Conservation (phyloP, 768 basidiomycete genomes). For the Boletus sensibilis region DNA sequence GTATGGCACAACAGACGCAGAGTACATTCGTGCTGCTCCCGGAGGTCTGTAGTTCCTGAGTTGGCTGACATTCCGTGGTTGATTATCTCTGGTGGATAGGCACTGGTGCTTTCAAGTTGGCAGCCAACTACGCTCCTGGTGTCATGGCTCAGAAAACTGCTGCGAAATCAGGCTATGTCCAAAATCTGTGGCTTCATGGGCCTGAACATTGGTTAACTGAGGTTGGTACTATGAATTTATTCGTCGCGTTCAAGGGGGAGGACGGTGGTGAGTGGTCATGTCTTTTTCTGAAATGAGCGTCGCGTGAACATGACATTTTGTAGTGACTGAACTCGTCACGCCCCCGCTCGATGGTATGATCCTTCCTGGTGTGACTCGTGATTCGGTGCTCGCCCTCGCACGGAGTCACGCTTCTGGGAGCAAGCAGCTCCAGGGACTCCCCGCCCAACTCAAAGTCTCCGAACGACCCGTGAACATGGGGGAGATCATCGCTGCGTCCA, state of each 20-base stretch:
- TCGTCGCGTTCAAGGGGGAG: slow-evolving; percentile 70
- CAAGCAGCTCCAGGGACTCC: slow-evolving; percentile 47
- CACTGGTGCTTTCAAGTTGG: slow-evolving; percentile 86
- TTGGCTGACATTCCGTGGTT: not conserved
- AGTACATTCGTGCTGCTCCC: slow-evolving; percentile 80
- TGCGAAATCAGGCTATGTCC: slow-evolving; percentile 72
- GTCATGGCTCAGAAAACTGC: slow-evolving; percentile 83
- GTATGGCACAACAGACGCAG: slow-evolving; percentile 63
- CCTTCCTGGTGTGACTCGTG: slow-evolving; percentile 67
- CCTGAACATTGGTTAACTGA: slow-evolving; percentile 51
- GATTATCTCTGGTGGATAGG: slow-evolving; percentile 38
- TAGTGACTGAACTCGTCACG: slow-evolving; percentile 59
- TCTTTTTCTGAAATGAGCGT: not conserved
- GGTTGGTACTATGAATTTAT: slow-evolving; percentile 93
- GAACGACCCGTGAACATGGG: slow-evolving; percentile 76
- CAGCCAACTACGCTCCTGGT: slow-evolving; percentile 86
- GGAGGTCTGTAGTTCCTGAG: slow-evolving; percentile 51
- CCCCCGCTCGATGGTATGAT: slow-evolving; percentile 66
- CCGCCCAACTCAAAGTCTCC: slow-evolving; percentile 54
- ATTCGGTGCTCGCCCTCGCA: slow-evolving; percentile 48
- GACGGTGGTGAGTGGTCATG: slow-evolving; percentile 52
- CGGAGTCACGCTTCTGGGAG: slow-evolving; percentile 54
- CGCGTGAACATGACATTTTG: not conserved
- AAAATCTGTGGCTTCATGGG: slow-evolving; percentile 90
- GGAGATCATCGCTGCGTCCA: slow-evolving; percentile 57